These are phyloP conservation scores for Hortiboletus flavorubellus DNA, from an alignment of 768 basidiomycete genomes.

Conservation along the genomic window DNA sequence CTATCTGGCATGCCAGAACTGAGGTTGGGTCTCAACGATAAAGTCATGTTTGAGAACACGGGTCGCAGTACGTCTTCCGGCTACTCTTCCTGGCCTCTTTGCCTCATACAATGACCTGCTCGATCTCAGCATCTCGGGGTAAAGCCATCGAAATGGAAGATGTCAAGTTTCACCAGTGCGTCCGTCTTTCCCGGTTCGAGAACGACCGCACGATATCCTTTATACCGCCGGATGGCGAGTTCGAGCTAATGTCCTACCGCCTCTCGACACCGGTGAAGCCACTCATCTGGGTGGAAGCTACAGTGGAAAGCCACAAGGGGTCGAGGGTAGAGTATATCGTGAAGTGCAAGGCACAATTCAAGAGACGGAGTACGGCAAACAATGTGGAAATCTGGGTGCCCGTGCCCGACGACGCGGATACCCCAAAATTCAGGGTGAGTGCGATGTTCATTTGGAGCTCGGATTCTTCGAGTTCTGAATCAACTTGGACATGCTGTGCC, in stretches of 20 bases:
- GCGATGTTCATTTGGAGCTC: neutral
- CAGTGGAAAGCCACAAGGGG: conserved; percentile 93
- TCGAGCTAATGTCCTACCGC: conserved; percentile 98
- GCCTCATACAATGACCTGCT: neutral
- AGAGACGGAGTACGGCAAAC: conserved; percentile 92
- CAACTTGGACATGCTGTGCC: neutral
- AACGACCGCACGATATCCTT: conserved; percentile 99
- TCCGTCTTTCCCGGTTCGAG: conserved; percentile 93
- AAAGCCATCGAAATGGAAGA: conserved; percentile 99
- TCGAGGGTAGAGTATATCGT: conserved; percentile 94
- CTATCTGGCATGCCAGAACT: conserved; percentile 99
- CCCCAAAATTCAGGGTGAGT: conserved; percentile 87
- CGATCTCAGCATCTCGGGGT: conserved; percentile 52
- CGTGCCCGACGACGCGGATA: conserved; percentile 98
- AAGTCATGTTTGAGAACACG: conserved; percentile 99
- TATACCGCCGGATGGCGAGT: conserved; percentile 98
- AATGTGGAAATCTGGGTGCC: conserved; percentile 99
- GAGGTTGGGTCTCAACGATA: conserved; percentile 93
- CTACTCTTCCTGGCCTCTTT: neutral
- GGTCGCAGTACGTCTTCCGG: conserved; percentile 70
- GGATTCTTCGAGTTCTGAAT: neutral
- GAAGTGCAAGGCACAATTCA: conserved; percentile 96
- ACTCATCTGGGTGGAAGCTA: conserved; percentile 90
- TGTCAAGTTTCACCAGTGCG: conserved; percentile 99
- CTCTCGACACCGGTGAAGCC: conserved; percentile 96